Conservation (phyloP, 2,329 filamentous ascomycete genomes). For the Corinectria fuckeliana region DNA sequence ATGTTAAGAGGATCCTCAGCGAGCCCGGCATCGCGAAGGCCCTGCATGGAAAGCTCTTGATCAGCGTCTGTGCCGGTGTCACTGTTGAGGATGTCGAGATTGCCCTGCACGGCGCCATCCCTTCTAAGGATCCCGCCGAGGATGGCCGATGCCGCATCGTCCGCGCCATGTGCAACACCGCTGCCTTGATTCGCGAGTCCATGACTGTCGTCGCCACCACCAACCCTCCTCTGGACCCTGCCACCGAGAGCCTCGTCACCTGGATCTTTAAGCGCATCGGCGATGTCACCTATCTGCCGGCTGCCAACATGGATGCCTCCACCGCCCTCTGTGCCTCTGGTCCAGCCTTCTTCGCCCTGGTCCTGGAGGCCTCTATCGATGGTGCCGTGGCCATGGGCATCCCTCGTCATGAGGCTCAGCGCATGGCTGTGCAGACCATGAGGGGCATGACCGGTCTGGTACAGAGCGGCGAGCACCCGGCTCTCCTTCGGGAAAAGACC, state of each 20-base stretch:
- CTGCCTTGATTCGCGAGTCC: conserved; percentile 76
- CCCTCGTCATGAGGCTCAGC: conserved; percentile 72
- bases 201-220: conserved; percentile 81
- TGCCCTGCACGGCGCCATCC: conserved; percentile 64
- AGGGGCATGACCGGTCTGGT: conserved; percentile 74
- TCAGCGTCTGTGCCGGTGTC: conserved; percentile 82
- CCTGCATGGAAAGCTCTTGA: conserved; percentile 78
- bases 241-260: conserved; percentile 64
- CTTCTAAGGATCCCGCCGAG: conserved; percentile 52
- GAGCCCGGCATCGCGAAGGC: conserved; percentile 74
- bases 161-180: conserved; percentile 85
- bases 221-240: conserved; percentile 61
- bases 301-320: conserved; percentile 72
- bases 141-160: conserved; percentile 69
- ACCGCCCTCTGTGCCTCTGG: conserved; percentile 78
- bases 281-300: conserved; percentile 70
- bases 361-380: conserved; percentile 78
- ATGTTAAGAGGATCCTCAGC: conserved; percentile 71
- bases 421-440: conserved; percentile 83
- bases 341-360: conserved; percentile 77
- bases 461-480: conserved; percentile 75
- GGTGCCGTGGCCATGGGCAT: conserved; percentile 82
- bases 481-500: conserved; percentile 77
- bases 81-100: conserved; percentile 71
- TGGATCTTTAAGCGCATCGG: conserved; percentile 83